Conservation (phyloP, 352 stramenopile species). For the Globisporangium apiculatum region DNA sequence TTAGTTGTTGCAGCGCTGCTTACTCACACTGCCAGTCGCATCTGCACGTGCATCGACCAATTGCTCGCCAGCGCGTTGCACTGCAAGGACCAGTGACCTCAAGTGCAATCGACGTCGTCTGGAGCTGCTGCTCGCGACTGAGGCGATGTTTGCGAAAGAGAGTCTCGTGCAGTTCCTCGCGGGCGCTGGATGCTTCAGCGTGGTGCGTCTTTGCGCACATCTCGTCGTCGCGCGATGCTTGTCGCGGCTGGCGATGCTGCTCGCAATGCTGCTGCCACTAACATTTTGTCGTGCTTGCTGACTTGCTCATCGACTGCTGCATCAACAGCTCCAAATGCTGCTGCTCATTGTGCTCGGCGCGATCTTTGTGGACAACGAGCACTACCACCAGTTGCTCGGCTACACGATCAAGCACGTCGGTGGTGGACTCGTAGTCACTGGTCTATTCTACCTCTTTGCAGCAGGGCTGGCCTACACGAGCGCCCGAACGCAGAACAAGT, state of each 20-base stretch:
- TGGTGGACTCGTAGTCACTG: constrained; percentile 63
- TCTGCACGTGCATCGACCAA: not conserved
- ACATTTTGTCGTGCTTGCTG: not conserved
- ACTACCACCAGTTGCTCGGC: constrained; percentile 60
- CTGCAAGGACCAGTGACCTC: not conserved
- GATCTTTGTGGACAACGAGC: constrained; percentile 36
- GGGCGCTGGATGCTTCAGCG: constrained; percentile 49
- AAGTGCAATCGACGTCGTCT: not conserved
- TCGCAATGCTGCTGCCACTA: not conserved
- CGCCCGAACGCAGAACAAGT: constrained; percentile 70
- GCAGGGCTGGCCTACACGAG: constrained; percentile 41
- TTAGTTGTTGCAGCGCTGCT: no score
- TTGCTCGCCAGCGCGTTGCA: not conserved
- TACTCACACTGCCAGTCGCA: no score
- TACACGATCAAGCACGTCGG: constrained; percentile 43
- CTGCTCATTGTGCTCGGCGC: constrained; percentile 42
- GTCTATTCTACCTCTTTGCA: constrained; percentile 40
- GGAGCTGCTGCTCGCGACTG: not conserved
- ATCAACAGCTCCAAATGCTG: constrained; percentile 36
- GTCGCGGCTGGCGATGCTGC: no score
- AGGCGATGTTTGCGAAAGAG: constrained; percentile 49
- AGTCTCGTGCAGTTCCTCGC: constrained; percentile 56
- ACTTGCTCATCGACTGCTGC: not conserved
- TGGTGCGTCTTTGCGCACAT: constrained; percentile 19
- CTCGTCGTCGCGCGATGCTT: no score